Conservation (phyloP, 2,329 filamentous ascomycete genomes). For the Massarina eburnea region DNA sequence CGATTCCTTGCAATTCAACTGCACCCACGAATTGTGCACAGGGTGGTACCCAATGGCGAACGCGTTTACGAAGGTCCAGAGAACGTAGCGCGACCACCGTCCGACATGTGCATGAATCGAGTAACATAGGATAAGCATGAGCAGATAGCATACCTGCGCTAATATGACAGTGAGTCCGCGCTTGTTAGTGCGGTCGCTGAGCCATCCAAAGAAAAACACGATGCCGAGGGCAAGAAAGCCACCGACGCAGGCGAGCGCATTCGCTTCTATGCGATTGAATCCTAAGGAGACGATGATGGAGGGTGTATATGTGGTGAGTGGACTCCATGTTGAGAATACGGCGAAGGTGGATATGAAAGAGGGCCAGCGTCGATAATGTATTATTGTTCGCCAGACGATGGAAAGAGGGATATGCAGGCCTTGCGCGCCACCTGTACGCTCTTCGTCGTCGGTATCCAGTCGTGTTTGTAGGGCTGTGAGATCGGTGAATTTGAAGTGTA, state of each 20-base stretch:
- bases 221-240: slow-evolving; percentile 50
- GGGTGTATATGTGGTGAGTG: slow-evolving; percentile 56
- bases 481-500: slow-evolving; percentile 42
- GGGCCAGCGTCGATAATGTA: slow-evolving; percentile 51
- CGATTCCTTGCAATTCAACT: slow-evolving; percentile 53
- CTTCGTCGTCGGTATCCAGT: slow-evolving; percentile 38
- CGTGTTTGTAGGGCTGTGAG: slow-evolving; percentile 38
- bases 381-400: slow-evolving; percentile 49
- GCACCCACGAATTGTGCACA: slow-evolving; percentile 56
- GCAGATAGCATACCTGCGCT: slow-evolving; percentile 50
- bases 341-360: slow-evolving; percentile 52
- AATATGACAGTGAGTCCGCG: slow-evolving; percentile 49
- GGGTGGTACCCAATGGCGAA: slow-evolving; percentile 59
- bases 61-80: slow-evolving; percentile 56
- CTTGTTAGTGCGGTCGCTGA: slow-evolving; percentile 51
- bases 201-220: slow-evolving; percentile 52
- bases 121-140: slow-evolving; percentile 47
- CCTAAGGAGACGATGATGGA: slow-evolving; percentile 48
- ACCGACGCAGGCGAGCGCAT: slow-evolving; percentile 48
- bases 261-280: slow-evolving; percentile 50
- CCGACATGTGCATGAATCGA: slow-evolving; percentile 48
- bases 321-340: slow-evolving; percentile 57
- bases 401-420: slow-evolving; percentile 42
- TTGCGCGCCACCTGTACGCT: slow-evolving; percentile 37
- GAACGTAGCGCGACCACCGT: slow-evolving; percentile 52